Evolutionary conservation across 495 filamentous ascomycete species (phyloP).

Genomic region (Stereocaulon alpinum): DNA sequence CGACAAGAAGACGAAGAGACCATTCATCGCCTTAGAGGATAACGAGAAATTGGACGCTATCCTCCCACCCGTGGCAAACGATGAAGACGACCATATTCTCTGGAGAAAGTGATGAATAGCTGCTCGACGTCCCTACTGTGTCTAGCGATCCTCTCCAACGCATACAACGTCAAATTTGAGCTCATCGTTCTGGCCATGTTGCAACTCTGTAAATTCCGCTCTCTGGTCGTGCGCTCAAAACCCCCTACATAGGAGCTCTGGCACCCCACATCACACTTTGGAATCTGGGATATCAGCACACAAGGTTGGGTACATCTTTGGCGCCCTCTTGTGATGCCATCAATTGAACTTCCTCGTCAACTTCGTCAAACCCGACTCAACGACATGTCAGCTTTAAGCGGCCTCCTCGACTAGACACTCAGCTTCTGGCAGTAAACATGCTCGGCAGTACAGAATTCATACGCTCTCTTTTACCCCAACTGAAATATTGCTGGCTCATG

Average conservation of each 20-base stretch:
- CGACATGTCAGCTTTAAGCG: not conserved
- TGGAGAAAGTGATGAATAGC: not conserved
- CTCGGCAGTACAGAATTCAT: not conserved
- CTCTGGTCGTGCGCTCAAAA: too few relatives aligned
- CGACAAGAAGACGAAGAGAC: slow-evolving; percentile 1
- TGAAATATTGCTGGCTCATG: too few relatives aligned
- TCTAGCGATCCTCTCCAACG: too few relatives aligned
- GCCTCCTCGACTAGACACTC: not conserved
- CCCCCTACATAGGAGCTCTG: too few relatives aligned
- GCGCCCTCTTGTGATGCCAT: not conserved
- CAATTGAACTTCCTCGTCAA: not conserved
- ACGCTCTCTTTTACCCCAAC: not conserved
- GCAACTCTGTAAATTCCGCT: too few relatives aligned
- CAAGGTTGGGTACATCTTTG: not conserved
- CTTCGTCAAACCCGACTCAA: not conserved
- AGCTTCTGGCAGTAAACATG: slow-evolving; percentile 6
- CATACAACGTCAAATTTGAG: too few relatives aligned
- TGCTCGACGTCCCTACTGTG: too few relatives aligned
- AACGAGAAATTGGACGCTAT: not conserved
- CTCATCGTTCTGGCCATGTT: too few relatives aligned
- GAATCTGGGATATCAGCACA: too few relatives aligned
- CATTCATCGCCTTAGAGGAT: slow-evolving; percentile 18
- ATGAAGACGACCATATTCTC: too few relatives aligned
- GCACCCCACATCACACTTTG: too few relatives aligned
- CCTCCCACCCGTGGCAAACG: too few relatives aligned